Percentiles rank a stretch among this genome's conserved stretches.
Conservation (phyloP, 2,329 filamentous ascomycete genomes). For the Whalleya microplaca region DNA sequence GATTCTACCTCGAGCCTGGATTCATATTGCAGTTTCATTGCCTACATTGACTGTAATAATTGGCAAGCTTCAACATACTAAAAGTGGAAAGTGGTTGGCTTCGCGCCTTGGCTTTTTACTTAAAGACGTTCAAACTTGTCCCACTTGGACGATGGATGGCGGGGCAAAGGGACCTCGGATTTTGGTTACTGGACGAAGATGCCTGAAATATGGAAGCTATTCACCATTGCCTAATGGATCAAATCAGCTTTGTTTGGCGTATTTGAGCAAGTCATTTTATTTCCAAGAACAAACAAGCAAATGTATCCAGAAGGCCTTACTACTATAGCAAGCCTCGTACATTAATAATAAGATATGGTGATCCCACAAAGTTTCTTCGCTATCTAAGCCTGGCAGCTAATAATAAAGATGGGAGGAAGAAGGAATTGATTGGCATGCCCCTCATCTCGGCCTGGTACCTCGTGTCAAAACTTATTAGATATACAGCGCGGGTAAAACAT, state of each 20-base stretch:
- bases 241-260: too few species aligned
- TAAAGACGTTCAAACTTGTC: background rate
- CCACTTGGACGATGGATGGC: background rate
- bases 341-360: too few species aligned
- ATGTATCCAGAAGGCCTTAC: too few species aligned
- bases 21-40: background rate
- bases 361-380: too few species aligned
- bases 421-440: background rate
- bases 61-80: too few species aligned
- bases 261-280: too few species aligned
- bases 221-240: too few species aligned
- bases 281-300: too few species aligned
- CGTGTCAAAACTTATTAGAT: conserved; percentile 5
- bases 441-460: background rate
- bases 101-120: too few species aligned
- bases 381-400: background rate
- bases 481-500: conserved; percentile 1
- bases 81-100: conserved; percentile 16
- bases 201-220: too few species aligned
- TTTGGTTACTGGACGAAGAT: too few species aligned
- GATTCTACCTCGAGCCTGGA: background rate
- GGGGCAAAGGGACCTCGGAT: background rate
- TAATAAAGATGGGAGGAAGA: background rate
- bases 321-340: too few species aligned
- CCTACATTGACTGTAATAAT: conserved; percentile 5